Percentiles rank a stretch among this genome's conserved stretches.
phyloP scores from a whole-genome alignment of 805 yeast species.

The Metschnikowia hibisci region DNA sequence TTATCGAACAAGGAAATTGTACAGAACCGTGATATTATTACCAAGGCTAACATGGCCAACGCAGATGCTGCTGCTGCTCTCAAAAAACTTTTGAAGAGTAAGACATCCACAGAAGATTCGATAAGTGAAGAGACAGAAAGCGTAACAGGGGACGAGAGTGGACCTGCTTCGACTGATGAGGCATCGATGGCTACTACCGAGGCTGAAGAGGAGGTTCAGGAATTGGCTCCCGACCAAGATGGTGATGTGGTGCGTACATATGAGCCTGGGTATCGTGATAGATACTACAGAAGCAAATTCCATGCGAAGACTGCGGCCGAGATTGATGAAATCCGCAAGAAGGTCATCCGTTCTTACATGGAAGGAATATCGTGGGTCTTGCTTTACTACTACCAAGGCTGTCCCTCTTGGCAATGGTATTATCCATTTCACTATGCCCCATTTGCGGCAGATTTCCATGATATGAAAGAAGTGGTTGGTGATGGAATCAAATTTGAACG shows the following conservation, averaged over 20 bases:
- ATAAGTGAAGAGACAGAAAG: conserved; percentile 27
- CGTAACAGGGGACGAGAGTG: conserved; percentile 15
- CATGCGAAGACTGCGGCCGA: conserved; percentile 51
- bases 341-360: conserved; percentile 68
- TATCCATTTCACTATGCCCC: conserved; percentile 98
- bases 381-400: conserved; percentile 91
- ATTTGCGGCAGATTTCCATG: conserved; percentile 81
- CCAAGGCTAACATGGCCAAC: conserved; percentile 69
- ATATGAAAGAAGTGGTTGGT: conserved; percentile 44
- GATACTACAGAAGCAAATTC: conserved; percentile 81
- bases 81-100: conserved; percentile 34
- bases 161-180: conserved; percentile 16
- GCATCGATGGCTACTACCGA: conserved; percentile 22
- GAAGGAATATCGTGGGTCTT: conserved; percentile 98
- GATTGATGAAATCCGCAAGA: conserved; percentile 49
- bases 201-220: conserved; percentile 9
- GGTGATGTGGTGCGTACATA: conserved; percentile 53
- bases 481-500: conserved; percentile 52
- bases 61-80: conserved; percentile 63
- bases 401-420: conserved; percentile 98
- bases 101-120: conserved; percentile 13
- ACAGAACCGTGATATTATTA: conserved; percentile 54
- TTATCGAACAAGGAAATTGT: conserved; percentile 70
- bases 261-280: conserved; percentile 81
- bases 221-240: conserved; percentile 37